A percentile compares a stretch with the other conserved stretches of the same genome.
Evolutionary conservation across 805 yeast species (phyloP).

Genomic region (Candida boidinii): DNA sequence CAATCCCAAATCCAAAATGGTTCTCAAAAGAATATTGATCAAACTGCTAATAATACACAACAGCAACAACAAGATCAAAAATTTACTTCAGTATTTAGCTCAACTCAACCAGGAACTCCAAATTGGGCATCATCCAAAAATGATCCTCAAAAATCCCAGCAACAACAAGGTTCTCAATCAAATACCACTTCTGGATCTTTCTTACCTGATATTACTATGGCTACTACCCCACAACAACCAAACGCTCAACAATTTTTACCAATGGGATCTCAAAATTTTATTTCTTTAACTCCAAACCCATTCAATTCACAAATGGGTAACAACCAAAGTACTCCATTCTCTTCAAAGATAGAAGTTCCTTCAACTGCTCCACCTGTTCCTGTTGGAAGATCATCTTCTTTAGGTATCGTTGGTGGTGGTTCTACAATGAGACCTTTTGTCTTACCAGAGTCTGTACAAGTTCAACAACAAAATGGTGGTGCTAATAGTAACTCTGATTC

Average conservation of each 20-base stretch:
- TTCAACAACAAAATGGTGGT: neutral
- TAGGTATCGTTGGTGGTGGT: constrained; percentile 18
- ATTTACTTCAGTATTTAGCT: too few relatives aligned
- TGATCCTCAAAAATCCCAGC: constrained; percentile 6
- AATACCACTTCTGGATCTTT: constrained; percentile 3
- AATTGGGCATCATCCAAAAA: constrained; percentile 22
- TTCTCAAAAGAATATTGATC: too few relatives aligned
- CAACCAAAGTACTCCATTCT: constrained; percentile 15
- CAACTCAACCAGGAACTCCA: constrained; percentile 28
- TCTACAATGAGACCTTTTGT: constrained; percentile 7
- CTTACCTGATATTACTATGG: neutral
- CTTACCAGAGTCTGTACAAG: constrained; percentile 1
- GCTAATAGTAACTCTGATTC: neutral
- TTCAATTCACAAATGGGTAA: constrained; percentile 9
- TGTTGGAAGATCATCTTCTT: constrained; percentile 12
- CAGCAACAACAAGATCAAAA: constrained; percentile 2
- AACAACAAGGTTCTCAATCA: constrained; percentile 4
- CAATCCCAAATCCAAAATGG: too few relatives aligned
- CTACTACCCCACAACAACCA: constrained; percentile 5
- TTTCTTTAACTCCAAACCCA: constrained; percentile 16
- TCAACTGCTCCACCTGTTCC: constrained; percentile 16
- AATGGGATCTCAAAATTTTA: constrained; percentile 7
- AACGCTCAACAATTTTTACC: neutral
- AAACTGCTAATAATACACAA: too few relatives aligned
- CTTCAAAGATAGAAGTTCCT: constrained; percentile 9